phyloP scores from a whole-genome alignment of 768 basidiomycete species.

The Psilocybe subaeruginosa region DNA sequence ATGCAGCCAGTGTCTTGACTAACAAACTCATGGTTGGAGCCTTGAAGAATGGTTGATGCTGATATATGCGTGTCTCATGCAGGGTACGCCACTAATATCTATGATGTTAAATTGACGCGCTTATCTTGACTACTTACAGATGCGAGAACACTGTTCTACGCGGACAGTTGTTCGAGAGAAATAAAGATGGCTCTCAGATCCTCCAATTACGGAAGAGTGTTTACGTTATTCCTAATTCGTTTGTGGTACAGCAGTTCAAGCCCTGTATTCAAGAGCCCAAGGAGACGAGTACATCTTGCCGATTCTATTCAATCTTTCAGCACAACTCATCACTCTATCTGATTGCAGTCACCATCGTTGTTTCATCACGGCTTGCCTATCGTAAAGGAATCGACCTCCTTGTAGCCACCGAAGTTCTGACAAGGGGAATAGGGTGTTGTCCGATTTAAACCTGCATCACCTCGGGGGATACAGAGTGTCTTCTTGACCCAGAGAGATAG shows the following conservation, averaged over 20 bases:
- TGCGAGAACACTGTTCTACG: constrained; percentile 97
- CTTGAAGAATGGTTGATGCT: constrained; percentile 85
- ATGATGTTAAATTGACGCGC: not conserved
- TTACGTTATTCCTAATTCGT: constrained; percentile 93
- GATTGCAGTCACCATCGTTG: constrained; percentile 81
- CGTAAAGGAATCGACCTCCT: constrained; percentile 97
- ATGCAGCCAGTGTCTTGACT: constrained; percentile 95
- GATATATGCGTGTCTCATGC: constrained; percentile 97
- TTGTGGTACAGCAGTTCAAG: constrained; percentile 85
- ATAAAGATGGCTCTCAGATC: constrained; percentile 43
- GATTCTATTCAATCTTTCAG: not conserved
- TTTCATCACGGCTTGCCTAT: constrained; percentile 89
- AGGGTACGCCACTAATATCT: constrained; percentile 55
- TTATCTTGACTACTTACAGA: constrained; percentile 39
- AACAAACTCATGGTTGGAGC: constrained; percentile 93
- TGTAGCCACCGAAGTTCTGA: constrained; percentile 64
- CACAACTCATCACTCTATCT: constrained; percentile 53
- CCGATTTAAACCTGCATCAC: too few species aligned
- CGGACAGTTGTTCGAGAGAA: constrained; percentile 69
- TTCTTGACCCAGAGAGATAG: too few species aligned
- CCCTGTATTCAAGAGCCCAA: constrained; percentile 55
- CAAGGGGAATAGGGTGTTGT: too few species aligned
- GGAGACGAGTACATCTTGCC: constrained; percentile 55
- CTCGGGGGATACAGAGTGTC: too few species aligned
- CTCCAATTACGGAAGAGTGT: constrained; percentile 61